Conservation (phyloP, 2,329 filamentous ascomycete genomes). For the Xylariaceae sp. region DNA sequence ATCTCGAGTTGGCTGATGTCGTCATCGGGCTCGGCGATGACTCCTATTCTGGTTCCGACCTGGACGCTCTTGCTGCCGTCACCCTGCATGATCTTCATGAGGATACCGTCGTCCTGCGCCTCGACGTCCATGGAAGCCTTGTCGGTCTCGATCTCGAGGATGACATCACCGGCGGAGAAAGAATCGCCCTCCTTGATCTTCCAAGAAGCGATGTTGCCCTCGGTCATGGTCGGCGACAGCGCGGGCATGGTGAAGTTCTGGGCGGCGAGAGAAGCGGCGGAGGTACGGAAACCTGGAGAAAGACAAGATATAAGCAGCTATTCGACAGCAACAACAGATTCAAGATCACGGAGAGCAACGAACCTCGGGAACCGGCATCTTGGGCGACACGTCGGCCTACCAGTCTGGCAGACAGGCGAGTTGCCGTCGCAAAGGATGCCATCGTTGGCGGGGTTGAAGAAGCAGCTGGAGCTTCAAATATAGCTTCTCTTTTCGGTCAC, state of each 20-base stretch:
- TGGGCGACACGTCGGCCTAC: constrained; percentile 48
- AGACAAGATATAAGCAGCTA: constrained; percentile 4
- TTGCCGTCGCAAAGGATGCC: constrained; percentile 62
- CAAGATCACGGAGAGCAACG: constrained; percentile 19
- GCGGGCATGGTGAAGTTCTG: constrained; percentile 90
- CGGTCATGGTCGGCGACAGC: constrained; percentile 88
- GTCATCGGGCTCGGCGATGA: constrained; percentile 76
- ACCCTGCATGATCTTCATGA: constrained; percentile 73
- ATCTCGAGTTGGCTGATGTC: constrained; percentile 70
- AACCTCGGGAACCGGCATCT: constrained; percentile 55
- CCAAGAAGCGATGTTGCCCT: constrained; percentile 83
- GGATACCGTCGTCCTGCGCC: constrained; percentile 80
- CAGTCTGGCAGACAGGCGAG: constrained; percentile 58
- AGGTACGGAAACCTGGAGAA: constrained; percentile 57
- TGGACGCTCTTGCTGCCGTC: constrained; percentile 72
- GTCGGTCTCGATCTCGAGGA: constrained; percentile 90
- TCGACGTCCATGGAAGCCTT: constrained; percentile 95
- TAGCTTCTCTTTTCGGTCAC: constrained; percentile 23
- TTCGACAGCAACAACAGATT: neutral
- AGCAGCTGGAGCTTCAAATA: constrained; percentile 26
- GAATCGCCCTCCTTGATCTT: constrained; percentile 81
- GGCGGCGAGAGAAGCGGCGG: constrained; percentile 60
- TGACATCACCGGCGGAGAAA: constrained; percentile 76
- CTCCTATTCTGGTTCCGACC: constrained; percentile 76
- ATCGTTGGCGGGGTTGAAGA: constrained; percentile 39